A percentile compares a stretch with the other conserved stretches of the same genome.
These are phyloP conservation scores for Pseudogymnoascus sp. DNA, from an alignment of 2,329 filamentous ascomycete species.

Conservation along the genomic window DNA sequence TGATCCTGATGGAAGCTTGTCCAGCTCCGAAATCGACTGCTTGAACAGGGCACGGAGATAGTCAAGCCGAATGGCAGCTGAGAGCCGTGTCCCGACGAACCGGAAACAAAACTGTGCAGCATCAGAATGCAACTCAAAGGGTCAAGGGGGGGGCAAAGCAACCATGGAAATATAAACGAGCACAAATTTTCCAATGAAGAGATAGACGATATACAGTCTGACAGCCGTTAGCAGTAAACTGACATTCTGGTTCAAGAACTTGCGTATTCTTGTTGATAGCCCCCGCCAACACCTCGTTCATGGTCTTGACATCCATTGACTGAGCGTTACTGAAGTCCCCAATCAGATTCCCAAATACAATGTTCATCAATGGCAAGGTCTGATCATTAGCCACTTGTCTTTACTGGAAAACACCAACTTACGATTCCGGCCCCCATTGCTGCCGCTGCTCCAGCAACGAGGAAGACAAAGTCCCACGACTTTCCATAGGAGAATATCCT, in stretches of 20 bases:
- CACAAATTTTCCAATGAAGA: conserved; percentile 59
- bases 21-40: conserved; percentile 60
- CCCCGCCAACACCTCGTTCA: conserved; percentile 33
- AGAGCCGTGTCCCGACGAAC: conserved; percentile 54
- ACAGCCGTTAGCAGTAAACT: conserved; percentile 11
- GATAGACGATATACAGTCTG: conserved; percentile 59
- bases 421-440: conserved; percentile 42
- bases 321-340: conserved; percentile 35
- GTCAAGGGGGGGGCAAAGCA: conserved; percentile 31
- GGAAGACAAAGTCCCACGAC: conserved; percentile 43
- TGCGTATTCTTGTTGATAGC: conserved; percentile 39
- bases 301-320: conserved; percentile 20
- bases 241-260: conserved; percentile 15
- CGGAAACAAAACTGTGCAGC: conserved; percentile 45
- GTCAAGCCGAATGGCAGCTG: conserved; percentile 52
- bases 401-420: conserved; percentile 16
- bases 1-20: conserved; percentile 53
- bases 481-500: conserved; percentile 44
- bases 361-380: conserved; percentile 52
- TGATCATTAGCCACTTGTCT: conserved; percentile 17
- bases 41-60: conserved; percentile 57
- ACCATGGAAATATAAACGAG: conserved; percentile 55
- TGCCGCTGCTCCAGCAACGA: conserved; percentile 38
- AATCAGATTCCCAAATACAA: conserved; percentile 46
- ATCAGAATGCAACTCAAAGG: conserved; percentile 32